Conservation (phyloP, 2,329 filamentous ascomycete genomes). For the Colletotrichum incanum region DNA sequence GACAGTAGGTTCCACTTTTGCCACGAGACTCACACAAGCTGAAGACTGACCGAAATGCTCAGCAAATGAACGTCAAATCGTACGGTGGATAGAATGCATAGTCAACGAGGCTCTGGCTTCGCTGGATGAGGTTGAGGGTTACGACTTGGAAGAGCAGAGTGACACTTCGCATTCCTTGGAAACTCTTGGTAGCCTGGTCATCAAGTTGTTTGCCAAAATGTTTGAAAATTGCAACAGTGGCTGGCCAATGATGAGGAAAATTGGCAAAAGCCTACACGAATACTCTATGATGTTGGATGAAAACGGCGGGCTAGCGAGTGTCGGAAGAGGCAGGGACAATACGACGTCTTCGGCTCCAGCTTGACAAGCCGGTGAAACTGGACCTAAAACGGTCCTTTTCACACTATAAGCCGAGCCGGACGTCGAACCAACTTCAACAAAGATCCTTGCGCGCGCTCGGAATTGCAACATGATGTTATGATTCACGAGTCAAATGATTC, state of each 20-base stretch:
- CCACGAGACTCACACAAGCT: not conserved
- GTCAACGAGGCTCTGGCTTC: slow-evolving; percentile 11
- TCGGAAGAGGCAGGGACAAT: not conserved
- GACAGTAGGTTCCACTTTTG: not conserved
- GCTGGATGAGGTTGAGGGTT: not conserved
- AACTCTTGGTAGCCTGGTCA: not conserved
- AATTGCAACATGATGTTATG: not conserved
- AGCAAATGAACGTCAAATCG: slow-evolving; percentile 12
- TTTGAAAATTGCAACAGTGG: slow-evolving; percentile 12
- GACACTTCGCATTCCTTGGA: not conserved
- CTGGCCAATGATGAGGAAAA: slow-evolving; percentile 20
- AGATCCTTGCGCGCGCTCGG: no score
- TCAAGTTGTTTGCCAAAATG: slow-evolving; percentile 15
- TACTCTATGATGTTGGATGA: slow-evolving; percentile 1
- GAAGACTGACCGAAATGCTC: not conserved
- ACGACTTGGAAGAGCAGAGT: not conserved
- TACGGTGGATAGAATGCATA: slow-evolving; percentile 9
- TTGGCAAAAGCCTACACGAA: slow-evolving; percentile 11
- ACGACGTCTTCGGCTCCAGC: not conserved
- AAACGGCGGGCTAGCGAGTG: slow-evolving; percentile 38
- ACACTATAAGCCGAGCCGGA: no score
- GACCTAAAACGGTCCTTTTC: not conserved
- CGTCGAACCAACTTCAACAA: not conserved
- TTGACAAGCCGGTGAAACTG: not conserved
- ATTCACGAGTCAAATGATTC: not conserved